Evolutionary conservation across 306 rosid genomes (phyloP).

Genomic region (Cucurbita maxima): DNA sequence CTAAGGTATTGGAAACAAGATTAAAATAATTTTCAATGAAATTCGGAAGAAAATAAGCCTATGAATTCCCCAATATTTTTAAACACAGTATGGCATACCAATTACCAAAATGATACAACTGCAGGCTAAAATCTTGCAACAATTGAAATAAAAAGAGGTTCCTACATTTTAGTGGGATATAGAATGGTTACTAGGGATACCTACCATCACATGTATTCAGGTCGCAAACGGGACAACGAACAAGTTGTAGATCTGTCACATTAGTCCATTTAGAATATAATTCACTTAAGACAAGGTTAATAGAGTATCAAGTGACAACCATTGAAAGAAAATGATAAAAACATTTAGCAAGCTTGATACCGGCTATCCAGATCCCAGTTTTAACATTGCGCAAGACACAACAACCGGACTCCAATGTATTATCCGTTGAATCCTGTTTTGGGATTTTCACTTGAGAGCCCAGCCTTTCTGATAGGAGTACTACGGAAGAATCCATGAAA

Average conservation of each 20-base stretch:
- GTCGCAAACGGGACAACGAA: constrained; percentile 87
- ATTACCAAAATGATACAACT: background rate
- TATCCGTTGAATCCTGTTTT: constrained; percentile 24
- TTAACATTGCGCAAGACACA: constrained; percentile 55
- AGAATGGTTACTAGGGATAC: background rate
- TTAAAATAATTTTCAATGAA: background rate
- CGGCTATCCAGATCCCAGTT: constrained; percentile 92
- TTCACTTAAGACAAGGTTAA: background rate
- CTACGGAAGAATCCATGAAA: constrained; percentile 54
- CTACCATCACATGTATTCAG: constrained; percentile 92
- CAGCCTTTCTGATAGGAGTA: constrained; percentile 50
- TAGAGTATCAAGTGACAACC: background rate
- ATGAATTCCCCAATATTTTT: background rate
- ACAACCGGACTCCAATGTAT: constrained; percentile 51
- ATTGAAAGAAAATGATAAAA: background rate
- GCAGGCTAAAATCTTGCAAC: background rate
- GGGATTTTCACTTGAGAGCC: constrained; percentile 24
- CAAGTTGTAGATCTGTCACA: constrained; percentile 91
- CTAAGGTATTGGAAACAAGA: background rate
- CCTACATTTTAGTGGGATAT: background rate
- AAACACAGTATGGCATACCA: background rate
- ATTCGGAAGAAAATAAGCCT: background rate
- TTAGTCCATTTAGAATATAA: constrained; percentile 10
- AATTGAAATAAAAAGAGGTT: background rate
- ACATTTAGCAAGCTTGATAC: constrained; percentile 19